Evolutionary conservation across 129 eudicot species (phyloP), one percentile per base, ranked within the genome.

Genomic region (Flaveria trinervia): DNA sequence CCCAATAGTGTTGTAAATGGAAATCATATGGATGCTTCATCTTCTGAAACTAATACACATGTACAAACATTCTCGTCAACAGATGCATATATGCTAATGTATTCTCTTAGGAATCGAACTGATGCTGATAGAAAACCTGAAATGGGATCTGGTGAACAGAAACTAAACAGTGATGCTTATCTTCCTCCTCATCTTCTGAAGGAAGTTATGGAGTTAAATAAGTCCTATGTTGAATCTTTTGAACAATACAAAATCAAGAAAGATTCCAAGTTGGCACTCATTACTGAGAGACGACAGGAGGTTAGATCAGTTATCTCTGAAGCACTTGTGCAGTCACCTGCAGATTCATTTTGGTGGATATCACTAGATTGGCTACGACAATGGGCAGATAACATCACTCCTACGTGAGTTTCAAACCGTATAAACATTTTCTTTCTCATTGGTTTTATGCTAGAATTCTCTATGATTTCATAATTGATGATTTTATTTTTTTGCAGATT

Each of bases 31-130:
- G 82, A 80, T 74, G 68, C 45, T 49, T 77, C 85, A 28, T 67
- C 75, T 52, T 56, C 84, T 28, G 86, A 72, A 73, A 75, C 62
- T 72, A 64, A 64, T 72, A 33, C 57, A 64, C 76, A 73, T 79
- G 84, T 80, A 74, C 88, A 86, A 41, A 84, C 81, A 26, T 94
- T 89, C 76, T 81, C 97, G 62, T 94, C 99, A 48, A 85, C 77
- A 13, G 99, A 94, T 84, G 99, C 99, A 60, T 94, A 94, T 81
- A 94, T 94, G 99, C 84, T 94, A 60, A 94, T 92, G 96, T 94
- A 94, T 81, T 83, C 86, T 76, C 89, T 75, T 68, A 86, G 89
- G 77, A 74, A 48, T 70, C 83, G 87, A 72, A 84, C 83, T 39
- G 79, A 43, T 68, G 75, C 69, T 74, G 79, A 74, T 48, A 81